Evolutionary conservation across 2,329 filamentous ascomycete species (phyloP), one percentile per base, ranked within the genome.

Genomic region (Fusarium proliferatum): DNA sequence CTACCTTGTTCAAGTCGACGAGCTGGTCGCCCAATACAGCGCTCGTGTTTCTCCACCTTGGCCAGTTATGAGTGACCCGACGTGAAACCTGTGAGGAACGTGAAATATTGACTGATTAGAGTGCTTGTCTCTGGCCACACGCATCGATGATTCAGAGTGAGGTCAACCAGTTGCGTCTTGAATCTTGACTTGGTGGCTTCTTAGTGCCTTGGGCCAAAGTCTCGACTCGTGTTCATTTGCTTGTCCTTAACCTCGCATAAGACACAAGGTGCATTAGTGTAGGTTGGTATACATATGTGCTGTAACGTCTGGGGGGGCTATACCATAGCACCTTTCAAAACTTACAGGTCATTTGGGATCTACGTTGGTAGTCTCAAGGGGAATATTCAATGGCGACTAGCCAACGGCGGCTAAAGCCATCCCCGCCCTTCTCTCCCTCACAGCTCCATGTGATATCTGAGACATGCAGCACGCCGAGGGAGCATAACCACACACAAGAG

Each of bases 381-480:
- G 38, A 71, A 59, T 61, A 33, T 33, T 33, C 33, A 61, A 64
- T 71, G 58, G 59, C 51, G 48, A 63, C 64, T 68, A 68, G 65
- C 56, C 67, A 68, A 57, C 48, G 34, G 56, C 56, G 45, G 64
- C 57, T 67, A 52, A 61, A 59, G 36, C 43, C 41, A 55, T 64
- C 70, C 60, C 70, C 69, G 36, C 57, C 53, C 64, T 46, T 68
- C 38, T 41, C 74, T 56, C 61, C 65, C 55, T 64, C 38, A 42
- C 53, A 67, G 65, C 45, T 61, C 73, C 73, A 76, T 78, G 74
- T 78, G 74, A 77, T 74, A 75, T 78, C 74, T 71, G 71, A 78
- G 64, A 78, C 71, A 73, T 77, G 76, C 72, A 77, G 72, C 59
- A 43, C 58, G 17, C 64, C 45, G 49, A 73, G 70, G 23, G 51